Base-by-base conservation (phyloP, 2,329 filamentous ascomycete species). In the Talaromyces sp. region DNA sequence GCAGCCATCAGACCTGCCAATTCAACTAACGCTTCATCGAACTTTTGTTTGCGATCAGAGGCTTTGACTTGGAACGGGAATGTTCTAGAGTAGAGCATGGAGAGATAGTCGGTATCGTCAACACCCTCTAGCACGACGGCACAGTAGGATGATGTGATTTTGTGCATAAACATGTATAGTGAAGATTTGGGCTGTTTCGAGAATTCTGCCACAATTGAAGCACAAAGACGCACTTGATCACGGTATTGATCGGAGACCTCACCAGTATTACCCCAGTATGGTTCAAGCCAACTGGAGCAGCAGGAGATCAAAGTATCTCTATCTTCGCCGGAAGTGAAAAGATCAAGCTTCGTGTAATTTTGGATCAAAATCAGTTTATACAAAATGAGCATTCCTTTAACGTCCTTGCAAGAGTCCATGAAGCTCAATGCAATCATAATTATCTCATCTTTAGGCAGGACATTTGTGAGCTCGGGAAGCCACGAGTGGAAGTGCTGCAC, bases 401-500 rank as follows among this genome's bases (percentile, higher is more conserved):
- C 93, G 31, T 87, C 81, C 2, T 87, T 86, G 77, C 93, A 97
- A 1, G 95, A 92, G 72, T 97, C 92, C 80, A 98, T 89, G 71
- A 98, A 96, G 76, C 93, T 91, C 65, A 96, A 91, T 44, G 93
- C 92, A 66, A 97, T 89, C 70, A 96, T 89, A 59, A 97, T 80
- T 52, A 97, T 93, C 73, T 98, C 93, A 69, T 92, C 89, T 0
- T 88, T 87, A 3, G 84, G 85, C 71, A 98, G 83, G 40, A 95
- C 82, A 1, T 88, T 86, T 0, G 86, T 83, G 9, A 99, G 85
- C 72, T 98, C 93, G 0, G 95, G 93, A n/a, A 99, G 81, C 95
- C 95, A 99, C 0, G 91, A 90, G 72, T 98, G 93, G 74, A 98
- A 96, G 74, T 98, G 92, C 75, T 99, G 95, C 12, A 98, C 92